These are phyloP conservation scores for Rhypophila decipiens DNA, from an alignment of 495 filamentous ascomycete species.

Conservation along the genomic window DNA sequence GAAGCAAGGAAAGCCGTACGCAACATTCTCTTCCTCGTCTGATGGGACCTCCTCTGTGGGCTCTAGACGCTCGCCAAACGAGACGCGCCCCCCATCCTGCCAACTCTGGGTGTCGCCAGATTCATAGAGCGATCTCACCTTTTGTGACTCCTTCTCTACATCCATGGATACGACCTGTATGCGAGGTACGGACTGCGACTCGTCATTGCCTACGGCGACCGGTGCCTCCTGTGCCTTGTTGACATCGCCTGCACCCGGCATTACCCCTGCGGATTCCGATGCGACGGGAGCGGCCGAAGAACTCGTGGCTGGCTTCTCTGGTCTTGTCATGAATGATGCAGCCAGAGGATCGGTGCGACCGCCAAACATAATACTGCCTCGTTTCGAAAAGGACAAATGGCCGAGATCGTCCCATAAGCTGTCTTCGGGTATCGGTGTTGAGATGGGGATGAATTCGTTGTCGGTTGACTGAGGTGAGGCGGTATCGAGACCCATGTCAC, in stretches of 20 bases:
- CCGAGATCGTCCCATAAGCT: conserved; percentile 45
- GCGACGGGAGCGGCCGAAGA: not conserved
- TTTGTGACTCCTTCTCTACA: conserved; percentile 77
- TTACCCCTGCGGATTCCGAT: not conserved
- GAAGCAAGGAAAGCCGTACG: conserved; percentile 46
- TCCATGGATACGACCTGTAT: conserved; percentile 64
- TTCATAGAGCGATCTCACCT: conserved; percentile 90
- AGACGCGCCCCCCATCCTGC: conserved; percentile 48
- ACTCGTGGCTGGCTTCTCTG: not conserved
- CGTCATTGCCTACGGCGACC: conserved; percentile 4
- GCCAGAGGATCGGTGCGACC: conserved; percentile 32
- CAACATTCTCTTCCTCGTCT: conserved; percentile 44
- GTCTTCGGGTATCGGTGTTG: conserved; percentile 46
- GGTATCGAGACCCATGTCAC: conserved; percentile 16
- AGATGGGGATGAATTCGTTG: conserved; percentile 36
- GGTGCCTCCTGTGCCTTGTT: conserved; percentile 5
- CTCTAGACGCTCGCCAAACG: conserved; percentile 33
- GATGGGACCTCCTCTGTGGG: conserved; percentile 44
- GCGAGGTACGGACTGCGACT: conserved; percentile 29
- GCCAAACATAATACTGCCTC: conserved; percentile 61
- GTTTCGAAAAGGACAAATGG: conserved; percentile 48
- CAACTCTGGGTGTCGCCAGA: conserved; percentile 56
- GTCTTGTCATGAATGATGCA: conserved; percentile 7
- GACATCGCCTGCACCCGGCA: conserved; percentile 1
- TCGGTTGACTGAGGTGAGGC: conserved; percentile 10